Conservation (phyloP, 169 alveolate genomes). For the Plasmodium chabaudi region DNA sequence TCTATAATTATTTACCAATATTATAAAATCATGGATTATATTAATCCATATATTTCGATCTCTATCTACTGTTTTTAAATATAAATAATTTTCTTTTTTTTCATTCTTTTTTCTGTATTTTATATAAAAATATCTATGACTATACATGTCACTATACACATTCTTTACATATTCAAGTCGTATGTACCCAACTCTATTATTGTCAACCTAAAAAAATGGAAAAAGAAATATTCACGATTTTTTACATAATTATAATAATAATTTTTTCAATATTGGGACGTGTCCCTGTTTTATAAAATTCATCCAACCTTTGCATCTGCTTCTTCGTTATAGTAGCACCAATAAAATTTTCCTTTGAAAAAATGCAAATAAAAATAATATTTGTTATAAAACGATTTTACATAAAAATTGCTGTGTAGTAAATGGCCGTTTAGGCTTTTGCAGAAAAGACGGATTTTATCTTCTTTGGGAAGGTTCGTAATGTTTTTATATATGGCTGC, state of each 20-base stretch:
- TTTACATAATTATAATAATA: no score
- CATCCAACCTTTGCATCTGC: slow-evolving; percentile 54
- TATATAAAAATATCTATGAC: slow-evolving; percentile 54
- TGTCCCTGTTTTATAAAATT: slow-evolving; percentile 1
- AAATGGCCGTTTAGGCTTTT: slow-evolving; percentile 50
- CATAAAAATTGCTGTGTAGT: slow-evolving; percentile 51
- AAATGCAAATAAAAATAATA: slow-evolving; percentile 54
- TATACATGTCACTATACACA: slow-evolving; percentile 59
- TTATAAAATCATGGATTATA: slow-evolving; percentile 62
- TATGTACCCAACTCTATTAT: slow-evolving; percentile 54
- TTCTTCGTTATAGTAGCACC: slow-evolving; percentile 71
- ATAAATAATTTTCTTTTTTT: slow-evolving; percentile 57
- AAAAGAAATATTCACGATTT: background rate
- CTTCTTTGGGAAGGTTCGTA: slow-evolving; percentile 41
- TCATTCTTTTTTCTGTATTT: slow-evolving; percentile 51
- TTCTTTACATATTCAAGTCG: slow-evolving; percentile 38
- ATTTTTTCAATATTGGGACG: no score
- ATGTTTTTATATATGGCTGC: slow-evolving; percentile 57
- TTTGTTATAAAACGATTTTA: slow-evolving; percentile 55
- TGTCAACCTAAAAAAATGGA: slow-evolving; percentile 28
- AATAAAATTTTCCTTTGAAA: slow-evolving; percentile 63
- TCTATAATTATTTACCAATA: slow-evolving; percentile 41
- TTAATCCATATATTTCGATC: slow-evolving; percentile 68
- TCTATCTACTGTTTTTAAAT: slow-evolving; percentile 49
- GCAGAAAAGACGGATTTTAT: slow-evolving; percentile 62